These are phyloP conservation scores for Wickerhamiella dianesei DNA, from an alignment of 805 yeast species.

Conservation along the genomic window DNA sequence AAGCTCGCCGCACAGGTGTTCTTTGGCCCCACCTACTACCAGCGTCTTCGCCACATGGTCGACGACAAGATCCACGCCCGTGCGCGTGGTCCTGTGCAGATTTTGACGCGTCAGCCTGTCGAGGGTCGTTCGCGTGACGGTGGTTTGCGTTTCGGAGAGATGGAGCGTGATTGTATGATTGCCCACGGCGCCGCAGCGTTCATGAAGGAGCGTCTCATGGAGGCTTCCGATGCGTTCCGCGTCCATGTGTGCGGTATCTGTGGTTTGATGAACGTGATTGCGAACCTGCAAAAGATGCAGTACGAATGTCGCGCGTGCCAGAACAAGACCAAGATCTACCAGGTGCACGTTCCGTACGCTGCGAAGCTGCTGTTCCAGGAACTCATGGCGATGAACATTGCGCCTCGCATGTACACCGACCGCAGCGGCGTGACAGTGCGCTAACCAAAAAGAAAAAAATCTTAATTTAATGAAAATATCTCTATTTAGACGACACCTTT, in stretches of 20 bases:
- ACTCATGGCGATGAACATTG: conserved; percentile 97
- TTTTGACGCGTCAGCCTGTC: conserved; percentile 93
- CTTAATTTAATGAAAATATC: background rate
- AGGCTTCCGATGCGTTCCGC: conserved; percentile 96
- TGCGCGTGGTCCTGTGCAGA: conserved; percentile 98
- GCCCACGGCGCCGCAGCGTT: conserved; percentile 99
- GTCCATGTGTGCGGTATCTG: conserved; percentile 97
- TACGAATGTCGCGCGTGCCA: conserved; percentile 98
- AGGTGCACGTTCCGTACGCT: conserved; percentile 95
- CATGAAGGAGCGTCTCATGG: conserved; percentile 95
- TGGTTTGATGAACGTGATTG: conserved; percentile 96
- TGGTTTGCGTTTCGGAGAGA: conserved; percentile 97
- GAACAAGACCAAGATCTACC: conserved; percentile 95
- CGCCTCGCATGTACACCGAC: conserved; percentile 95
- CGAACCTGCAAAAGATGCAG: conserved; percentile 93
- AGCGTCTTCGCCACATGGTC: conserved; percentile 97
- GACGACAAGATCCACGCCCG: conserved; percentile 98
- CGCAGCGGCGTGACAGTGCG: conserved; percentile 44
- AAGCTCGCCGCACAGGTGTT: conserved; percentile 95
- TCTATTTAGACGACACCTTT: background rate
- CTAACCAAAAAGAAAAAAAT: background rate
- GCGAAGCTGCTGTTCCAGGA: conserved; percentile 97
- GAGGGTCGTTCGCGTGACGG: conserved; percentile 99
- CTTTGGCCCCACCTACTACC: conserved; percentile 99
- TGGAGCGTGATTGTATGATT: conserved; percentile 99